Base-by-base conservation (phyloP, 2,329 filamentous ascomycete species). In the Nannizziopsis barbatae region DNA sequence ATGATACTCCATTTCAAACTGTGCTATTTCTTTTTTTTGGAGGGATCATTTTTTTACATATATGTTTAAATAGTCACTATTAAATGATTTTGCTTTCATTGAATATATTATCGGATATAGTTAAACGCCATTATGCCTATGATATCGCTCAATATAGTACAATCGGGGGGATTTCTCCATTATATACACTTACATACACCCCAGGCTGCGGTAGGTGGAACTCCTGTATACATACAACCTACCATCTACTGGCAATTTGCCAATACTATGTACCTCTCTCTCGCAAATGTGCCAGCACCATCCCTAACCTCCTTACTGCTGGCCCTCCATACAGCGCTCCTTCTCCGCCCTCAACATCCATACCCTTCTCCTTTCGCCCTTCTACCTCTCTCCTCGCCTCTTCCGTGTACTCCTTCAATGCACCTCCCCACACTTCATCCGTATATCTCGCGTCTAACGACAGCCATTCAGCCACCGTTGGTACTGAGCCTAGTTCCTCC, bases 401-500 rank as follows among this genome's bases (percentile, higher is more conserved):
- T 33, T 52, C 48, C 7, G 48, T 50, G 31, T 45, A 49, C 27
- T 50, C 49, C 44, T 52, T 52, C 22, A 56, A 31, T 17, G 32
- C 20, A 15, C 47, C 36, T 4, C 55, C 55, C 53, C 53, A 56
- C 17, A 56, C 55, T 7, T 37, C 47, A 40, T 55, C 55, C 2
- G 52, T 51, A 14, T 56, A 56, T 12, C 38, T 40, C 2, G 31
- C 12, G 27, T 56, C 53, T 8, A 54, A 37, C 6, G 50, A 51
- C 15, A 56, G 33, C 55, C 55, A 56, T 40, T 55, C 53, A 11
- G 46, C 42, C 22, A 55, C 45, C 12, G 50, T 49, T 15, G 54
- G 54, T 6, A 56, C n/a, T 27, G 45, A 37, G 11, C 39, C 7
- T 11, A 42, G 46, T 20, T 46, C 20, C 9, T 39, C 27, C 11